Conservation (phyloP, 352 stramenopile species). For the Pythium periplocum region DNA sequence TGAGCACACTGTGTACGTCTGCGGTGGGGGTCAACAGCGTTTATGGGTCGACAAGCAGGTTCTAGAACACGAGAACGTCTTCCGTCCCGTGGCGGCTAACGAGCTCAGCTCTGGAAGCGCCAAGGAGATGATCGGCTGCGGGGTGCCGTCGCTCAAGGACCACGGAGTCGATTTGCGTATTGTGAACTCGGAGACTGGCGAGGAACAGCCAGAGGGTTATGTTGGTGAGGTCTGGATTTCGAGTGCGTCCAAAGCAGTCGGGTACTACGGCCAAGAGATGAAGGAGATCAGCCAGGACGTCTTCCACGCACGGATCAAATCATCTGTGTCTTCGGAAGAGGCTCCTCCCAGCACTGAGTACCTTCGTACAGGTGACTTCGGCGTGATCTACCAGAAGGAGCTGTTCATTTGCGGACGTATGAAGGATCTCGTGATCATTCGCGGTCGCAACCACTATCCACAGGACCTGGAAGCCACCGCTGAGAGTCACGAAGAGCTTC, state of each 20-base stretch:
- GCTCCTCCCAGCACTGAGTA: conserved; percentile 38
- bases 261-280: conserved; percentile 89
- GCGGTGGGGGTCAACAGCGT: conserved; percentile 85
- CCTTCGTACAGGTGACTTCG: conserved; percentile 95
- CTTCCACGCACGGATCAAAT: conserved; percentile 85
- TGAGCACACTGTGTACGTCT: conserved; percentile 99
- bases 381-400: conserved; percentile 94
- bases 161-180: conserved; percentile 93
- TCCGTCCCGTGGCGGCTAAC: conserved; percentile 22
- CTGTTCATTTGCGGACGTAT: conserved; percentile 97
- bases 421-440: conserved; percentile 99
- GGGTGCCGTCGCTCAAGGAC: conserved; percentile 73
- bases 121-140: conserved; percentile 94
- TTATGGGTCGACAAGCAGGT: conserved; percentile 88
- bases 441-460: conserved; percentile 99
- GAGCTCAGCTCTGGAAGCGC: conserved; percentile 10
- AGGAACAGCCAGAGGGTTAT: conserved; percentile 35
- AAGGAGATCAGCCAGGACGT: conserved; percentile 71
- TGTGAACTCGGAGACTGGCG: conserved; percentile 79
- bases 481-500: conserved; percentile 73
- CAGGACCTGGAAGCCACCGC: conserved; percentile 97
- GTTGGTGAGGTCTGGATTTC: conserved; percentile 89
- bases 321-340: background rate
- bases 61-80: conserved; percentile 80
- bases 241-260: conserved; percentile 88